phyloP scores from a whole-genome alignment of 2,329 filamentous ascomycete species.

The Penicillium griseofulvum region DNA sequence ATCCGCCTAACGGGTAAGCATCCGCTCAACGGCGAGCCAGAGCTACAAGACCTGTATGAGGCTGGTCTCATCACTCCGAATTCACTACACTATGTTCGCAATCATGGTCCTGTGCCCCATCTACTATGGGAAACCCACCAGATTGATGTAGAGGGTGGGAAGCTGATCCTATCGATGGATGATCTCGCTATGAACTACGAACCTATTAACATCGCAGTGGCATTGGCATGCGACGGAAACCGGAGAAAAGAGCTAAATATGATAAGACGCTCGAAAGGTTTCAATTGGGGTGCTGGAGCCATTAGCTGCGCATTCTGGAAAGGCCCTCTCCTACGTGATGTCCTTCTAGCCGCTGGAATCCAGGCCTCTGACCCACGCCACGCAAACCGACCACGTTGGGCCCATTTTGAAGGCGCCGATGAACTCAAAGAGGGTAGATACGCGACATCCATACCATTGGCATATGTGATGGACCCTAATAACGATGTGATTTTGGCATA shows the following conservation, averaged over 20 bases:
- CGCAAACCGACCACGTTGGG: neutral
- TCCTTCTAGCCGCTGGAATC: neutral
- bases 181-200: neutral
- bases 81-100: constrained; percentile 64
- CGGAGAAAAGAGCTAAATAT: neutral
- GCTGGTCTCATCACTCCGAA: constrained; percentile 59
- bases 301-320: neutral
- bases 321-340: neutral
- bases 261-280: neutral
- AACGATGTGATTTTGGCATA: constrained; percentile 67
- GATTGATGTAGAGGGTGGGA: constrained; percentile 46
- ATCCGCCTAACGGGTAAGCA: neutral
- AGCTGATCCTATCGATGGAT: constrained; percentile 52
- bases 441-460: neutral
- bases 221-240: neutral
- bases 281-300: neutral
- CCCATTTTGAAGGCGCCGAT: neutral
- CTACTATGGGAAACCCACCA: constrained; percentile 54
- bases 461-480: neutral
- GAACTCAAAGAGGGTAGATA: neutral
- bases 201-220: neutral
- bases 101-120: constrained; percentile 68
- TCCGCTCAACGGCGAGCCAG: constrained; percentile 62
- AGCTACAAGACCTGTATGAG: constrained; percentile 54
- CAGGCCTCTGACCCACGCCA: neutral